These are phyloP conservation scores for Volvariella volvacea DNA, from an alignment of 1,284 basidiomycete genomes.

Conservation along the genomic window DNA sequence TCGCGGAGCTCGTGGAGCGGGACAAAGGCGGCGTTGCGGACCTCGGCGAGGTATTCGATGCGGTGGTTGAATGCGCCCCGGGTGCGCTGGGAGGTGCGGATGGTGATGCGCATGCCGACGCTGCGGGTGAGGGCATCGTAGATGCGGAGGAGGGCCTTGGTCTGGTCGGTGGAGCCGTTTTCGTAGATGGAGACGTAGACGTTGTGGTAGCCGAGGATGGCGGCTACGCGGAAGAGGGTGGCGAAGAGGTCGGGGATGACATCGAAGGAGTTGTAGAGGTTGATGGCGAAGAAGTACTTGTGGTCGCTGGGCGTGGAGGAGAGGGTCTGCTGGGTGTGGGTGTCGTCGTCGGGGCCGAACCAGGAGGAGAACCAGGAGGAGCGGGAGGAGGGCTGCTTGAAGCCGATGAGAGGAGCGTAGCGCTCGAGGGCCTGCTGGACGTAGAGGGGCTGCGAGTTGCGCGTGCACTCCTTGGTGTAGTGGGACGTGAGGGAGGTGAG, in stretches of 20 bases:
- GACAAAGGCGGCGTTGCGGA: constrained; percentile 90
- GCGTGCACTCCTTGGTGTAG: constrained; percentile 87
- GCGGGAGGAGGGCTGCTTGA: constrained; percentile 46
- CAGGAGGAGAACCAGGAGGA: constrained; percentile 60
- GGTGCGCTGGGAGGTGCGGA: constrained; percentile 85
- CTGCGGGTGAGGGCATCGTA: constrained; percentile 86
- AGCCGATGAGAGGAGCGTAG: constrained; percentile 74
- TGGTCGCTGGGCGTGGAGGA: constrained; percentile 54
- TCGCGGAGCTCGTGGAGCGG: constrained; percentile 90
- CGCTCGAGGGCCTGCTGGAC: constrained; percentile 78
- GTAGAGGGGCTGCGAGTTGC: constrained; percentile 77
- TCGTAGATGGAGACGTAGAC: constrained; percentile 97
- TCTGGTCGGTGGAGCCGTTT: constrained; percentile 94
- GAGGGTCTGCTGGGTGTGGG: constrained; percentile 24
- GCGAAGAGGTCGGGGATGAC: constrained; percentile 93
- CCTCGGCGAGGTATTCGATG: constrained; percentile 96
- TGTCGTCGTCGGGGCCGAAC: constrained; percentile 30
- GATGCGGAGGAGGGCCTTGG: constrained; percentile 87
- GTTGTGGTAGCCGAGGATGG: constrained; percentile 91
- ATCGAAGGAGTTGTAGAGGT: constrained; percentile 97
- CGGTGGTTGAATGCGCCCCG: constrained; percentile 96
- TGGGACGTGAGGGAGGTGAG: constrained; percentile 82
- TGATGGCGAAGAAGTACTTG: constrained; percentile 98
- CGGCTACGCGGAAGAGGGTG: constrained; percentile 87
- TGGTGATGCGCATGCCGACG: constrained; percentile 86